A percentile compares a stretch with the other conserved stretches of the same genome.
Evolutionary conservation across 2,329 filamentous ascomycete genomes (phyloP).

Genomic region (Alternaria solani): DNA sequence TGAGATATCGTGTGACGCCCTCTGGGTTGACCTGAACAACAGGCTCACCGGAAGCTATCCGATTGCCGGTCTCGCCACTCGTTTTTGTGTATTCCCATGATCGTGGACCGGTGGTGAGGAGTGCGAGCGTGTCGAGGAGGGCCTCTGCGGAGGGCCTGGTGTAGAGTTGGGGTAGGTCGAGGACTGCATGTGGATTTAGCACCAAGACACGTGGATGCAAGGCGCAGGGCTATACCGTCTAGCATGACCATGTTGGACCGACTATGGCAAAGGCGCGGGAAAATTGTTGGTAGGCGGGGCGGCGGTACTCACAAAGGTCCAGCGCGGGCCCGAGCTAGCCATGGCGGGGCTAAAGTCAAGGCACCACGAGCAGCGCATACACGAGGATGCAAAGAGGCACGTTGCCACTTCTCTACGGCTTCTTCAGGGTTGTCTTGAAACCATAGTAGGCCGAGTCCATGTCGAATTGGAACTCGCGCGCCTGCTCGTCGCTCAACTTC

Average conservation of each 20-base stretch:
- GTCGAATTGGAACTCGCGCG: slow-evolving; percentile 87
- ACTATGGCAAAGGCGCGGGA: slow-evolving; percentile 11
- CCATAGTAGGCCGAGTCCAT: slow-evolving; percentile 94
- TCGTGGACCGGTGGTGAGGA: slow-evolving; percentile 71
- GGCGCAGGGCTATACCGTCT: slow-evolving; percentile 34
- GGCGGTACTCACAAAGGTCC: slow-evolving; percentile 21
- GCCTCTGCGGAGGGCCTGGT: slow-evolving; percentile 72
- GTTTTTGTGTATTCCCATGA: slow-evolving; percentile 67
- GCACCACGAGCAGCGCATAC: not conserved
- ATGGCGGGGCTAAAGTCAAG: slow-evolving; percentile 11
- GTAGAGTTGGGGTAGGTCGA: slow-evolving; percentile 85
- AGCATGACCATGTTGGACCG: slow-evolving; percentile 34
- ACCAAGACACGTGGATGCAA: not conserved
- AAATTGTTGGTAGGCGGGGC: slow-evolving; percentile 15
- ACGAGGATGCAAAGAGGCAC: not conserved
- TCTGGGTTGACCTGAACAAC: slow-evolving; percentile 54
- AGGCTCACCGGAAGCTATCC: slow-evolving; percentile 5
- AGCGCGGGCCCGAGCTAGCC: slow-evolving; percentile 26
- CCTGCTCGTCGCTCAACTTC: slow-evolving; percentile 85
- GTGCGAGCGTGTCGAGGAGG: slow-evolving; percentile 71
- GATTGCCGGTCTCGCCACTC: not conserved
- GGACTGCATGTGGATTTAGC: slow-evolving; percentile 56
- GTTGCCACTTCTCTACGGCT: slow-evolving; percentile 31
- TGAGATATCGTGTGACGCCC: slow-evolving; percentile 70
- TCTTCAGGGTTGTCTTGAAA: slow-evolving; percentile 79